Evolutionary conservation across 345 rosid species (phyloP), one percentile per base, ranked within the genome.

Genomic region (Nasturtium officinale): DNA sequence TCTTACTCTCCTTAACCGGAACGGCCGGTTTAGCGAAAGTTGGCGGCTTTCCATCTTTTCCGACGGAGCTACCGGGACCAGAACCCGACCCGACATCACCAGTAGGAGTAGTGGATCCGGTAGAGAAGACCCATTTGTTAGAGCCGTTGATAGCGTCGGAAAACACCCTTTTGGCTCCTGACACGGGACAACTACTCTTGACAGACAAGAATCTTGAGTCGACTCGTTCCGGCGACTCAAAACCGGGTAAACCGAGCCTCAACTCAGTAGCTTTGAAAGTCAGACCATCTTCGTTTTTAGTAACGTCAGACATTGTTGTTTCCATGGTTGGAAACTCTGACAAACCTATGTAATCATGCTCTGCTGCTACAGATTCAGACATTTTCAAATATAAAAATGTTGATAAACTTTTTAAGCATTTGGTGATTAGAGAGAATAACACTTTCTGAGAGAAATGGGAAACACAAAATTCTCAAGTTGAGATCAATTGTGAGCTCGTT

Each of bases 211-310:
- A 65, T 26, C 67, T 33, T 4, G 65, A 1, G 60, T 66, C 78
- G 7, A 68, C 83, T 68, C 89, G 76, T 20, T 75, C 84, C 13
- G 90, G 87, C 15, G 96, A 89, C 67, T 79, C 83, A 6, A 85
- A 87, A 35, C 96, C 96, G 2, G 96, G 96, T 75, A 87, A 78
- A 64, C 91, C 96, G 63, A 89, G 91, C 67, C 91, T 83, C 70
- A 89, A 74, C 86, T 89, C 90, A n/a, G 95, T 89, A 6, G 91
- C 95, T 73, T 82, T 85, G 54, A 84, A 73, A 76, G 83, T 82
- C 5, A 87, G 67, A 77, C 81, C 79, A 33, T 48, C 56, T 4
- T 65, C 48, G 17, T 33, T 48, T 65, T 35, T 71, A 50, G 57
- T 62, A 48, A 47, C 65, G 54, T 52, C 85, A 74, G 84, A 78